Percentiles rank a stretch among this genome's conserved stretches.
Evolutionary conservation across 345 rosid species (phyloP).

Genomic region (Geranium rotundifolium): DNA sequence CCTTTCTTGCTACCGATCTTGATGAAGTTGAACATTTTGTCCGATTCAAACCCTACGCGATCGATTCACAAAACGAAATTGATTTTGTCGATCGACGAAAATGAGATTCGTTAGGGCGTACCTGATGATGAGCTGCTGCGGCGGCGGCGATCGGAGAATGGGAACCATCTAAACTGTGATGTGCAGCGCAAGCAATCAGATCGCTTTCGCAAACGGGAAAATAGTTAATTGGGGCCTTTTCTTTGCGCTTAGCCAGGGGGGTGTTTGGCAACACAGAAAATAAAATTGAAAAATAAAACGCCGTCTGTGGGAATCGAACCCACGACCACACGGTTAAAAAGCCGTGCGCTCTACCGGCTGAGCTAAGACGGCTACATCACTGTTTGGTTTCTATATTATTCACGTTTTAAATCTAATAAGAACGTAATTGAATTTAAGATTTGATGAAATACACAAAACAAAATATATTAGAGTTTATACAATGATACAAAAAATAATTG

Average conservation of each 20-base stretch:
- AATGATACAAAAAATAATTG: too few relatives aligned
- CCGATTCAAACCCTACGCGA: too few relatives aligned
- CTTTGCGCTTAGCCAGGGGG: neutral
- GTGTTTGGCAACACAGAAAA: too few relatives aligned
- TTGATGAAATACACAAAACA: too few relatives aligned
- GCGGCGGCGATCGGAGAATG: neutral
- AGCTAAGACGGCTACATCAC: constrained; percentile 79
- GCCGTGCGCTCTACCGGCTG: constrained; percentile 82
- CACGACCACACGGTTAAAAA: constrained; percentile 78
- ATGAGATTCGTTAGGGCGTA: neutral
- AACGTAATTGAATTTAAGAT: too few relatives aligned
- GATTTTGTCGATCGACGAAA: neutral
- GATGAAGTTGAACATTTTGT: neutral
- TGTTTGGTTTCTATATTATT: too few relatives aligned
- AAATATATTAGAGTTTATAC: too few relatives aligned
- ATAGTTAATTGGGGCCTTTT: too few relatives aligned
- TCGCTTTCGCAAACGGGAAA: neutral
- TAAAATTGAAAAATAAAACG: too few relatives aligned
- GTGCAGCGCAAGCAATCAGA: neutral
- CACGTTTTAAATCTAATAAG: too few relatives aligned
- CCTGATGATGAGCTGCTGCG: too few relatives aligned
- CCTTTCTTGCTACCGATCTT: neutral
- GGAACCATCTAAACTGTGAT: neutral
- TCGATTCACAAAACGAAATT: too few relatives aligned
- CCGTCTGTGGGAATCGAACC: constrained; percentile 81